Evolutionary conservation across 768 basidiomycete genomes (phyloP).

Genomic region (Tulasnella sp.): DNA sequence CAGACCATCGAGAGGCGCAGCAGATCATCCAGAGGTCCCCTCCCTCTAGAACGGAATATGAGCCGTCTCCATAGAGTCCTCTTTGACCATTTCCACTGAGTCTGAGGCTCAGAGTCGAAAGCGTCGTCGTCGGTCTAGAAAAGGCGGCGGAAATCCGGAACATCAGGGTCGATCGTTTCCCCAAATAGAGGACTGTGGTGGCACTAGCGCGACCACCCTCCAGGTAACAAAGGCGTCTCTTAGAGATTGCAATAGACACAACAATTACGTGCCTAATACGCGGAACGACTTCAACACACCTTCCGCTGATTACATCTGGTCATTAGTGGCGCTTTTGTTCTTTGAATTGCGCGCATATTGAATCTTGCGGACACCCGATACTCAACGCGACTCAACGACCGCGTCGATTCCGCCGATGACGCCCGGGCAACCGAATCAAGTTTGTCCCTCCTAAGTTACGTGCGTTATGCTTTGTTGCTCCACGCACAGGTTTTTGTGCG

Average conservation of each 20-base stretch:
- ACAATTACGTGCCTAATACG: neutral
- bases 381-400: neutral
- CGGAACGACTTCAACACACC: neutral
- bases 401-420: neutral
- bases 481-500: neutral
- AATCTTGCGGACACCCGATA: neutral
- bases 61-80: neutral
- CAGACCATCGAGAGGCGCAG: neutral
- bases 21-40: neutral
- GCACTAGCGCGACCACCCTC: slow-evolving; percentile 4
- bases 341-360: neutral
- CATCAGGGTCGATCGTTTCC: slow-evolving; percentile 7
- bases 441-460: neutral
- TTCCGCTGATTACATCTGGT: neutral
- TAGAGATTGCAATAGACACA: neutral
- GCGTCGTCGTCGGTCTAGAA: neutral
- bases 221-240: neutral
- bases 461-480: neutral
- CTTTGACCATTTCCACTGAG: neutral
- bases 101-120: neutral
- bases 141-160: neutral
- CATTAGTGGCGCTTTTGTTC: slow-evolving; percentile 7
- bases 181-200: neutral
- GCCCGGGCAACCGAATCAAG: neutral
- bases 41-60: neutral